Conservation (phyloP, 2,329 filamentous ascomycete genomes). For the Colletotrichum sp. region DNA sequence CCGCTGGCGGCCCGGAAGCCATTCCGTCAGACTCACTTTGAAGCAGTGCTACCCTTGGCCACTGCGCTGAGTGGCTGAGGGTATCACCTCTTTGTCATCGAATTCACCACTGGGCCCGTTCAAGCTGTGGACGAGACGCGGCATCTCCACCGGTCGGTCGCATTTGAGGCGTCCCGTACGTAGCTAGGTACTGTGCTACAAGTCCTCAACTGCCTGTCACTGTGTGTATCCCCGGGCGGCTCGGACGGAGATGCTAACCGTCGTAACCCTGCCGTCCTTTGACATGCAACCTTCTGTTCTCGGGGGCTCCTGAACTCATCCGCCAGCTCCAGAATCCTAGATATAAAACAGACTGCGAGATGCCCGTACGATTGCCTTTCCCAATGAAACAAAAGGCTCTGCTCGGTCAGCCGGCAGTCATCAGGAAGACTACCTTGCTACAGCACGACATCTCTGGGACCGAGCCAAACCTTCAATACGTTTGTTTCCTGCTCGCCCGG, state of each 20-base stretch:
- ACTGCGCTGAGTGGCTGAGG: not conserved
- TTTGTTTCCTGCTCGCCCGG: not conserved
- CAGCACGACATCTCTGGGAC: not conserved
- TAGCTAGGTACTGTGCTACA: not conserved
- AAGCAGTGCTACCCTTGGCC: not conserved
- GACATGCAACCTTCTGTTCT: not conserved
- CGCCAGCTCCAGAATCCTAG: not conserved
- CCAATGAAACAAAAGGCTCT: not conserved
- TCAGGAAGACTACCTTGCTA: not conserved
- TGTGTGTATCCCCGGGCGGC: constrained; percentile 1
- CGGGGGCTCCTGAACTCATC: not conserved
- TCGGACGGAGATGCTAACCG: constrained; percentile 8
- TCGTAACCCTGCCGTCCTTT: not conserved
- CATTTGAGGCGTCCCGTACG: not conserved
- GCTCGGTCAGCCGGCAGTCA: not conserved
- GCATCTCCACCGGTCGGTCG: not conserved
- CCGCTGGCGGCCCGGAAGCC: not conserved
- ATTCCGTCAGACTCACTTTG: not conserved
- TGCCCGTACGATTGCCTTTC: not conserved
- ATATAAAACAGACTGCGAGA: not conserved
- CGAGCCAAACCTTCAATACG: not conserved
- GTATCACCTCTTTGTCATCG: not conserved
- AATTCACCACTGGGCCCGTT: not conserved
- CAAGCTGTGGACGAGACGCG: not conserved
- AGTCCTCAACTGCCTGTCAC: not conserved